Base-by-base conservation (phyloP, 2,329 filamentous ascomycete species). In the Colletotrichum sidae region DNA sequence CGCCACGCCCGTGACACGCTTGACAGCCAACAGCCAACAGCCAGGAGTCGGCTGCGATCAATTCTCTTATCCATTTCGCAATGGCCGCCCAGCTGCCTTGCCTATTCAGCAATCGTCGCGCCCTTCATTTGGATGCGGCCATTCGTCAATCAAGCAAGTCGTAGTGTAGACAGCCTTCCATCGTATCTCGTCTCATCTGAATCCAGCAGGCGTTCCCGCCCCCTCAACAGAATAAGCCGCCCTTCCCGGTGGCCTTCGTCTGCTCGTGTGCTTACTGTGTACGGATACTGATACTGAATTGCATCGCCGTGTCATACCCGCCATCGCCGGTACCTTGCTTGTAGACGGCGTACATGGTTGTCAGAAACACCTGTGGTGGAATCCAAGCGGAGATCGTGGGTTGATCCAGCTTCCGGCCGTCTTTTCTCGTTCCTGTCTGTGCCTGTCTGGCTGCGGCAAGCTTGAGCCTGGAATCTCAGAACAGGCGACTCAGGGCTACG, bases 371-470 rank as follows among this genome's bases (percentile, higher is more conserved):
- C 50, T 62, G 52, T 62, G 25, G 59, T 51, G 59, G 53, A 44
- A 62, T 62, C 52, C 45, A 4, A 45, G 51, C 57, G 45, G 59
- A 62, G 59, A 62, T 62, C 59, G 59, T 39, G 54, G 52, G 52
- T 58, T 51, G 46, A 58, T 50, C 55, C 55, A 58, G 33, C 55
- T 46, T 50, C 55, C 55, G 25, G 25, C 41, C 45, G 55, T 51
- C 25, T 51, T 33, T 58, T 47, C 55, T 46, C 44, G 55, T 58
- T 58, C 46, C 45, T 51, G 38, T 58, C 45, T 13, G 55, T 50
- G 49, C 55, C 55, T 58, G 55, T 58, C 55, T 55, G 51, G 56
- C 56, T 15, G 61, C 56, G 55, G 38, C 34, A 65, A 49, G 44
- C 38, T 54, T 54, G 49, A 49, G 55, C 44, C 55, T 50, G 38